A percentile compares a stretch with the other conserved stretches of the same genome.
These are phyloP conservation scores for Pistacia atlantica DNA, from an alignment of 345 rosid species.

Conservation along the genomic window DNA sequence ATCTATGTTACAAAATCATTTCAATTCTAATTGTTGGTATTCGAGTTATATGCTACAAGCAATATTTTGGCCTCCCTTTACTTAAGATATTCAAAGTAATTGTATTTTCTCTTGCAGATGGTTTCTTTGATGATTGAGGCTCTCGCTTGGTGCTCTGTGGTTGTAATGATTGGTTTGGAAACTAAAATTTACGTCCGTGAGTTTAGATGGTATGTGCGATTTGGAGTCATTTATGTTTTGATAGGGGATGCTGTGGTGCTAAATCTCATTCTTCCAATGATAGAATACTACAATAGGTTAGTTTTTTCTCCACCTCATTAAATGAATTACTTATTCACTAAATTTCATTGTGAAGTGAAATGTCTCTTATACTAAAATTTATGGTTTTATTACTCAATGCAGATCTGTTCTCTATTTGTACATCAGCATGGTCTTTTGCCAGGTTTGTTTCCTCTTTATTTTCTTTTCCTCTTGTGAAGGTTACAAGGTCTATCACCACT, in stretches of 20 bases:
- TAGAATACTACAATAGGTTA: conserved; percentile 52
- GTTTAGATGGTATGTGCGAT: conserved; percentile 85
- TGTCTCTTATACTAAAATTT: background rate
- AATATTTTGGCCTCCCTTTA: background rate
- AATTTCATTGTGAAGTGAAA: background rate
- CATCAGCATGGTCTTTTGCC: conserved; percentile 63
- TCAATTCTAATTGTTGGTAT: background rate
- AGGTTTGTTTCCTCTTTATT: conserved; percentile 53
- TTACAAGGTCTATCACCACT: too few relatives aligned
- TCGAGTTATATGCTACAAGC: background rate
- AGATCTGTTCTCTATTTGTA: conserved; percentile 55
- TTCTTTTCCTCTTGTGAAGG: background rate
- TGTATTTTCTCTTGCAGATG: conserved; percentile 45
- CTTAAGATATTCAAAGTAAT: conserved; percentile 7
- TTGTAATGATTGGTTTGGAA: conserved; percentile 68
- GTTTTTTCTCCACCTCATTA: conserved; percentile 19
- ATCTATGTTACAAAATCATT: background rate
- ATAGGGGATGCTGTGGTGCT: conserved; percentile 86
- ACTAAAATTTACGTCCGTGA: conserved; percentile 63
- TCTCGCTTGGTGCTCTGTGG: conserved; percentile 80
- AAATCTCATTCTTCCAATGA: conserved; percentile 62
- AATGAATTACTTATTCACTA: background rate
- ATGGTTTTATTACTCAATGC: conserved; percentile 35
- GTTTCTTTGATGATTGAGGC: conserved; percentile 67
- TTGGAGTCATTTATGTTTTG: conserved; percentile 79